These are phyloP conservation scores for Saturnispora mendoncae DNA, from an alignment of 805 yeast species.

Conservation along the genomic window DNA sequence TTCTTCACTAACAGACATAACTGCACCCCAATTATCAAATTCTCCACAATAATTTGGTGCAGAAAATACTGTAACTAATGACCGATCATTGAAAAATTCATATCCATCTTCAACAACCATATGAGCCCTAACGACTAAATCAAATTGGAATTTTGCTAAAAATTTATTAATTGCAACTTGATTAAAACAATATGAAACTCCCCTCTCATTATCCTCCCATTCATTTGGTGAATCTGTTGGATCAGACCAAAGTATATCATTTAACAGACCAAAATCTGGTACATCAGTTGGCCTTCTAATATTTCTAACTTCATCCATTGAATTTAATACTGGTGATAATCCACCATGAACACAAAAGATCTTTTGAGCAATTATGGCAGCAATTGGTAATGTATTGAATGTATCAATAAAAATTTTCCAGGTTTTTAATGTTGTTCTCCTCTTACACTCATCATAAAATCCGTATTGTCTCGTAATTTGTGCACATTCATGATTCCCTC, in stretches of 20 bases:
- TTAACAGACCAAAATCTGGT: slow-evolving; percentile 72
- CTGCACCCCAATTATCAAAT: slow-evolving; percentile 94
- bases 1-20: slow-evolving; percentile 93
- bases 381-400: slow-evolving; percentile 89
- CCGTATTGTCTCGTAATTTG: slow-evolving; percentile 95
- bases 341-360: slow-evolving; percentile 91
- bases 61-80: slow-evolving; percentile 62
- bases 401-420: slow-evolving; percentile 95
- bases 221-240: slow-evolving; percentile 77
- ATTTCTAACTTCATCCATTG: slow-evolving; percentile 65
- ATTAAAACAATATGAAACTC: slow-evolving; percentile 73
- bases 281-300: slow-evolving; percentile 80
- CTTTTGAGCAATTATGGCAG: slow-evolving; percentile 91
- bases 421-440: slow-evolving; percentile 83
- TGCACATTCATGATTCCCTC: slow-evolving; percentile 98
- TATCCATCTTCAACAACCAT: slow-evolving; percentile 83
- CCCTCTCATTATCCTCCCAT: slow-evolving; percentile 85
- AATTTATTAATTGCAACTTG: slow-evolving; percentile 75
- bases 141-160: slow-evolving; percentile 64
- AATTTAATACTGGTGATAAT: slow-evolving; percentile 61
- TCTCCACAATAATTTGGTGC: slow-evolving; percentile 81
- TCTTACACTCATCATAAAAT: slow-evolving; percentile 94
- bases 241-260: slow-evolving; percentile 76
- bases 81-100: slow-evolving; percentile 65
- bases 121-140: slow-evolving; percentile 76